These are phyloP conservation scores for Fusarium sp. DNA, from an alignment of 2,329 filamentous ascomycete species.

Conservation along the genomic window DNA sequence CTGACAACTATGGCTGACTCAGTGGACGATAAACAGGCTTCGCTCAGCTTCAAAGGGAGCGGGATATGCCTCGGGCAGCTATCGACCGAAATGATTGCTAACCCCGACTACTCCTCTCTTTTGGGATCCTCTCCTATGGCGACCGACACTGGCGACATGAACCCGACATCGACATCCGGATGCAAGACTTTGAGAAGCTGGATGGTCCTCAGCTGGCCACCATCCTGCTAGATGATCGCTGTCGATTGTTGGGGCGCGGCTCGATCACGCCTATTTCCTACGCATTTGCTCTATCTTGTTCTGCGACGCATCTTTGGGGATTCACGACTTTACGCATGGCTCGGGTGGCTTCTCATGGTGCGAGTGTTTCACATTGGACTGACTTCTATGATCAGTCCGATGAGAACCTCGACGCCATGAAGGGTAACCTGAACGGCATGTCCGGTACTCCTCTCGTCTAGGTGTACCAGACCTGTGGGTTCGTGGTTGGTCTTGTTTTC, in stretches of 20 bases:
- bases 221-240: conserved; percentile 41
- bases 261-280: conserved; percentile 46
- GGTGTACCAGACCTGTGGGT: conserved; percentile 44
- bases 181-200: conserved; percentile 34
- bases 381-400: conserved; percentile 9
- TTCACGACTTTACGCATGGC: conserved; percentile 54
- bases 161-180: conserved; percentile 45
- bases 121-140: conserved; percentile 32
- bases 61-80: conserved; percentile 57
- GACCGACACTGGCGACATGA: conserved; percentile 42
- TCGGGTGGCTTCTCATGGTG: conserved; percentile 49
- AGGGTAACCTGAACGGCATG: conserved; percentile 54
- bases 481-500: conserved; percentile 26
- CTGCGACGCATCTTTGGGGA: conserved; percentile 53
- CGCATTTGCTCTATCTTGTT: conserved; percentile 57
- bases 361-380: conserved; percentile 23
- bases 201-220: conserved; percentile 34
- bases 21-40: conserved; percentile 87
- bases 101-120: conserved; percentile 26
- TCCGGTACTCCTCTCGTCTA: conserved; percentile 49
- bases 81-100: conserved; percentile 51
- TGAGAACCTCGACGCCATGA: conserved; percentile 26
- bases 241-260: conserved; percentile 43
- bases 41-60: conserved; percentile 83
- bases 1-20: conserved; percentile 84